A percentile compares a stretch with the other conserved stretches of the same genome.
phyloP scores from a whole-genome alignment of 78 protist genomes.

The Polysphondylium violaceum region DNA sequence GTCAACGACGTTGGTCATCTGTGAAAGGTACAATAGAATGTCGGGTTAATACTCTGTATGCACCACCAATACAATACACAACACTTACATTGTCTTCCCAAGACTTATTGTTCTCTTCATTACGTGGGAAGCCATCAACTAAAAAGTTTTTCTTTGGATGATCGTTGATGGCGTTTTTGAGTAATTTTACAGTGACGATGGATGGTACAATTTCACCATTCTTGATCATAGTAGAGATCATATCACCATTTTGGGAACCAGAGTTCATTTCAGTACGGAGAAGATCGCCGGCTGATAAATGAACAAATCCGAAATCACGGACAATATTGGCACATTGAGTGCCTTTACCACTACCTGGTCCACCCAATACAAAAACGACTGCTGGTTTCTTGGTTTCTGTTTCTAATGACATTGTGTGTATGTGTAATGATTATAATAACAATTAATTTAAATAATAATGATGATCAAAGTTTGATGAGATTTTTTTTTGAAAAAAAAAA shows the following conservation, averaged over 20 bases:
- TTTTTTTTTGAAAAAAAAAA: too few relatives aligned
- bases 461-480: too few relatives aligned
- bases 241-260: slow-evolving; percentile 83
- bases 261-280: slow-evolving; percentile 88
- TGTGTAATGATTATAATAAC: too few relatives aligned
- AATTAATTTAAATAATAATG: too few relatives aligned
- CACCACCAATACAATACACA: background rate
- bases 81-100: slow-evolving; percentile 66
- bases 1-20: slow-evolving; percentile 70
- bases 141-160: slow-evolving; percentile 55
- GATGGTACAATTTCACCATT: slow-evolving; percentile 89
- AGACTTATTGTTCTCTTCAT: slow-evolving; percentile 76
- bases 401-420: too few relatives aligned
- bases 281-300: slow-evolving; percentile 95
- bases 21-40: background rate
- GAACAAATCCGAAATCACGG: slow-evolving; percentile 82
- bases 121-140: slow-evolving; percentile 93
- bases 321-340: slow-evolving; percentile 91
- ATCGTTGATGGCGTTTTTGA: slow-evolving; percentile 62
- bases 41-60: background rate
- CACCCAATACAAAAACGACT: slow-evolving; percentile 77
- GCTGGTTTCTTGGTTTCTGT: slow-evolving; percentile 22
- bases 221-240: slow-evolving; percentile 82
- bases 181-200: slow-evolving; percentile 88
- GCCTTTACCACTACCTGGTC: slow-evolving; percentile 89